Percentiles rank a stretch among this genome's conserved stretches.
Conservation (phyloP, 2,329 filamentous ascomycete genomes). For the Torrubiella hemipterigena region DNA sequence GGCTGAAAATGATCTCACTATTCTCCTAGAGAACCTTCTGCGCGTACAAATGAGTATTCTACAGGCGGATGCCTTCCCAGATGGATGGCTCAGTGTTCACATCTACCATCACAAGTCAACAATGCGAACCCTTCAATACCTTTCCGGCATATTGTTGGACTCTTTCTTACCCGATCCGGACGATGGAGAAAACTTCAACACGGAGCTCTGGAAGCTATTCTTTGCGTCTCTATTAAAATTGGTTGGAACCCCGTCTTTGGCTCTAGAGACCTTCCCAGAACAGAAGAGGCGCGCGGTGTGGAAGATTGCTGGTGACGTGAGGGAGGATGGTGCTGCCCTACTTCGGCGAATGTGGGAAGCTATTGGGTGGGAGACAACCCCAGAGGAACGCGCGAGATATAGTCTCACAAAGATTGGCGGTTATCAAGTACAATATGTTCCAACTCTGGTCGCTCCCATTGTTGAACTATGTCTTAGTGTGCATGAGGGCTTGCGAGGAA, state of each 20-base stretch:
- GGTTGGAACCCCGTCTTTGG: conserved; percentile 77
- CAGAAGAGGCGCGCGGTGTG: conserved; percentile 93
- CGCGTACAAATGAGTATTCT: conserved; percentile 84
- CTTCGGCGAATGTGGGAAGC: conserved; percentile 82
- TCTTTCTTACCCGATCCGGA: conserved; percentile 80
- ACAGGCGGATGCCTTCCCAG: conserved; percentile 78
- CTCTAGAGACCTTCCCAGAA: conserved; percentile 90
- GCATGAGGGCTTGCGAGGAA: conserved; percentile 77
- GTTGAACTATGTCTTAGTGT: conserved; percentile 92
- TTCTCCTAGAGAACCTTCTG: conserved; percentile 66
- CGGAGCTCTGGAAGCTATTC: conserved; percentile 86
- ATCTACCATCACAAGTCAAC: conserved; percentile 89
- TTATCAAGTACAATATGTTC: conserved; percentile 97
- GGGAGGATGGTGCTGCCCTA: conserved; percentile 80
- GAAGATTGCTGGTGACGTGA: conserved; percentile 96
- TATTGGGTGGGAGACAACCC: conserved; percentile 86
- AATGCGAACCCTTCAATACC: conserved; percentile 72
- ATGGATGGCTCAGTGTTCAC: conserved; percentile 81
- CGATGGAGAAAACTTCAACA: conserved; percentile 84
- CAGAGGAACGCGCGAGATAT: conserved; percentile 68
- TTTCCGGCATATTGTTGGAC: conserved; percentile 69
- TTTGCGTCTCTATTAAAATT: conserved; percentile 82
- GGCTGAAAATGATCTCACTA: conserved; percentile 60
- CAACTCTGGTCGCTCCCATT: conserved; percentile 78
- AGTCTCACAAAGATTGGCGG: conserved; percentile 78